Evolutionary conservation across 306 rosid species (phyloP), one percentile per base, ranked within the genome.

Genomic region (Adenanthera pavonina): DNA sequence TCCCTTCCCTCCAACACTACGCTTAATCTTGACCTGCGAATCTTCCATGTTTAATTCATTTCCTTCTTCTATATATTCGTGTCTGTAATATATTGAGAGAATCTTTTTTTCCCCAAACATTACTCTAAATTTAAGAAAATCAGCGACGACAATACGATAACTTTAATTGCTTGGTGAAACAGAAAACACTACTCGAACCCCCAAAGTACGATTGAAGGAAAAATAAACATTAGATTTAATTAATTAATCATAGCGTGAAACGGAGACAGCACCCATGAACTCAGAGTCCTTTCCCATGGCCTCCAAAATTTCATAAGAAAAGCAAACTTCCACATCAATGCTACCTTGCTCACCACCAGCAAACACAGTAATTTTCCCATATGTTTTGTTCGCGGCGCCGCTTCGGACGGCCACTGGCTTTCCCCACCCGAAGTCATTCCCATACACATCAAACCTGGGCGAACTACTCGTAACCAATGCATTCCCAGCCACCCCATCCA

Each of bases 391-490:
- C 14, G 47, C 81, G 0, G 38, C 7, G 7, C 85, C 83, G 14
- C 78, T 81, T 53, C 80, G 70, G 34, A 78, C 80, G 2, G 56
- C 83, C 7, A 85, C 54, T 5, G 74, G 74, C 68, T 52, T 71
- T 51, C 88, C 85, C 85, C 77, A 81, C 3, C 88, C 85, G 11
- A 81, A 85, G 40, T 85, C 83, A 81, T 77, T 81, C 0, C 83
- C 83, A 6, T 72, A 85, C 6, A 85, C 30, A 33, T 81, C 46
- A 11, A 85, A 81, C 69, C 78, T 19, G 4, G 83, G 83, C 0
- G 85, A 85, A 52, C 74, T 67, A 17, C 81, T 62, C 0, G 54
- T 57, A 6, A 1, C 30, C 47, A 84, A 69, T 1, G 8, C 1
- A 36, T 34, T 35, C 16, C 47, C 10, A 5, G 8, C 1, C 0